phyloP scores from a whole-genome alignment of 345 rosid species.

The Conringia planisiliqua region DNA sequence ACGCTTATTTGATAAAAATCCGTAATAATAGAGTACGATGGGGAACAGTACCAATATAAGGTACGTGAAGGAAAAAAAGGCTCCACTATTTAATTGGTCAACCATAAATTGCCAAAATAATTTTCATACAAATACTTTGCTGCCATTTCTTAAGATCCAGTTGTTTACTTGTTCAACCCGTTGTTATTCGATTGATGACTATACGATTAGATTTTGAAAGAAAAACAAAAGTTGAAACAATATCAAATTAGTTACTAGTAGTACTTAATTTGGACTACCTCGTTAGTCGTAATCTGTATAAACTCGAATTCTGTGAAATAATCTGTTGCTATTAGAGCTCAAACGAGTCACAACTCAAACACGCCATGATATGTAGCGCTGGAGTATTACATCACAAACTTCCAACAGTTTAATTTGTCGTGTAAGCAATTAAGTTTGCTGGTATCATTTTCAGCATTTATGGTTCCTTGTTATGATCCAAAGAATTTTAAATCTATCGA shows the following conservation, averaged over 20 bases:
- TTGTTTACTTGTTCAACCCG: not conserved
- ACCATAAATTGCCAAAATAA: not conserved
- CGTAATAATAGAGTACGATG: too few relatives aligned
- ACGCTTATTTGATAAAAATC: too few relatives aligned
- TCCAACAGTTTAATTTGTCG: constrained; percentile 30
- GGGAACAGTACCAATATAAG: too few relatives aligned
- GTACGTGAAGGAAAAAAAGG: too few relatives aligned
- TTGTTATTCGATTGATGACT: not conserved
- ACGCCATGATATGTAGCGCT: not conserved
- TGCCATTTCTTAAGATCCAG: not conserved
- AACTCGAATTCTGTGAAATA: not conserved
- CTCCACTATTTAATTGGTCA: not conserved
- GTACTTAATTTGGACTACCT: not conserved
- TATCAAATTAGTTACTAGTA: not conserved
- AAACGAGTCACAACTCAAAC: constrained; percentile 2
- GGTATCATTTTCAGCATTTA: constrained; percentile 26
- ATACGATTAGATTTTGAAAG: not conserved
- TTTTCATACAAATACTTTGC: not conserved
- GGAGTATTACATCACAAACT: constrained; percentile 22
- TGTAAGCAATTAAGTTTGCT: constrained; percentile 18
- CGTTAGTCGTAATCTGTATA: not conserved
- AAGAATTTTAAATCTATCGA: not conserved
- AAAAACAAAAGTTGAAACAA: not conserved
- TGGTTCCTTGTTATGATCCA: not conserved
- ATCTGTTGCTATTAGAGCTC: too few relatives aligned